These are phyloP conservation scores for Erodium trifolium DNA, from an alignment of 441 rosid species.

Conservation along the genomic window DNA sequence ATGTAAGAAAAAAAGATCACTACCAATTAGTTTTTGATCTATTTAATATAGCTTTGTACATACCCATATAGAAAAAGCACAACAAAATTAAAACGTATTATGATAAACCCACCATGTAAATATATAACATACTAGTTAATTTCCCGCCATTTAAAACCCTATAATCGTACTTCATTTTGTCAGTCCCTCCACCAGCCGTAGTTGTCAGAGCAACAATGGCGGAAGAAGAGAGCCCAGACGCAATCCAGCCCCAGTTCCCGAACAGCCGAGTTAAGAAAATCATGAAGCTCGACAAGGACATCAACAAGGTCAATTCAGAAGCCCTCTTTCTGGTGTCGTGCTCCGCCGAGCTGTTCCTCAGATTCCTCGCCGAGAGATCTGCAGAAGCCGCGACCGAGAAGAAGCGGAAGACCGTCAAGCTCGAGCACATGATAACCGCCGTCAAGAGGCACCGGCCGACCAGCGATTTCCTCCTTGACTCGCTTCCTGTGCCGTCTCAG, in stretches of 20 bases:
- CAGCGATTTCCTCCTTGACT: slow-evolving; percentile 76
- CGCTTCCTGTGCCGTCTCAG: slow-evolving; percentile 55
- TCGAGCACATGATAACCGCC: slow-evolving; percentile 57
- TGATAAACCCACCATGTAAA: background rate
- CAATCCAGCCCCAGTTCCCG: slow-evolving; percentile 50
- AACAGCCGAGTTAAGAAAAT: slow-evolving; percentile 62
- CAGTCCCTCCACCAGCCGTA: background rate
- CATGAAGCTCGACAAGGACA: slow-evolving; percentile 70
- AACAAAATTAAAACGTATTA: background rate
- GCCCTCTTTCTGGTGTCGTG: slow-evolving; percentile 49
- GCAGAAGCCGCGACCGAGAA: slow-evolving; percentile 47
- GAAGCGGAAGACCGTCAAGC: slow-evolving; percentile 64
- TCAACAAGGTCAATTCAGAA: slow-evolving; percentile 65
- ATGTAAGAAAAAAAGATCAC: no score
- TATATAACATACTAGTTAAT: background rate
- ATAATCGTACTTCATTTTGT: background rate
- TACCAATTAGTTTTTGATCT: no score
- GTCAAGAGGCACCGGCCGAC: slow-evolving; percentile 73
- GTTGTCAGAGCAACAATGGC: slow-evolving; percentile 37
- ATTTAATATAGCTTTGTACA: no score
- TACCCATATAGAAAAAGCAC: no score
- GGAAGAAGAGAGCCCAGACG: slow-evolving; percentile 35
- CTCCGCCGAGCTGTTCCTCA: slow-evolving; percentile 60
- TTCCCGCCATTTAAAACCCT: slow-evolving; percentile 11
- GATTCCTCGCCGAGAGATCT: slow-evolving; percentile 59